Percentiles rank a stretch among this genome's conserved stretches.
phyloP scores from a whole-genome alignment of 2,329 filamentous ascomycete genomes.

The Alternaria sp. region DNA sequence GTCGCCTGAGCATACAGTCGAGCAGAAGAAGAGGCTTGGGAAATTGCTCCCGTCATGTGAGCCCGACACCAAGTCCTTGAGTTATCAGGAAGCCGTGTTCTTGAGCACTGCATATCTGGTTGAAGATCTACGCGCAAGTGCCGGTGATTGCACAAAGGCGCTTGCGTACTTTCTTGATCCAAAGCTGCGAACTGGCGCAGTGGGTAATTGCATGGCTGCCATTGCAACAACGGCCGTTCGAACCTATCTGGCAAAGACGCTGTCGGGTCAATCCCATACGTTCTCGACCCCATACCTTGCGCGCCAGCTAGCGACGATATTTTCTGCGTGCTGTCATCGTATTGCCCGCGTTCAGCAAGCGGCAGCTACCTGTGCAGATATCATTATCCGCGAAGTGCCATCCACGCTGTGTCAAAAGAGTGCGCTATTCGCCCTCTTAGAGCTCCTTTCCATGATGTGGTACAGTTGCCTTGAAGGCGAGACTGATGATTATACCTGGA shows the following conservation, averaged over 20 bases:
- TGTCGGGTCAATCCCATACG: slow-evolving; percentile 72
- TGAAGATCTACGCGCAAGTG: slow-evolving; percentile 83
- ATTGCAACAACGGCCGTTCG: slow-evolving; percentile 74
- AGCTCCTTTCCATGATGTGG: slow-evolving; percentile 95
- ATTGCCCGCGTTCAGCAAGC: slow-evolving; percentile 91
- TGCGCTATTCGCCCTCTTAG: slow-evolving; percentile 89
- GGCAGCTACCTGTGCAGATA: slow-evolving; percentile 81
- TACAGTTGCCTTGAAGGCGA: slow-evolving; percentile 91
- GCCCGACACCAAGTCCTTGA: slow-evolving; percentile 78
- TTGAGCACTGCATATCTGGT: slow-evolving; percentile 89
- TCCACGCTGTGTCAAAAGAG: slow-evolving; percentile 89
- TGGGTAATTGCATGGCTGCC: slow-evolving; percentile 68
- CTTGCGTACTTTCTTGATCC: slow-evolving; percentile 95
- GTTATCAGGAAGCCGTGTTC: slow-evolving; percentile 91
- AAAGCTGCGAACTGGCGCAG: slow-evolving; percentile 69
- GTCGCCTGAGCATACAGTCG: slow-evolving; percentile 75
- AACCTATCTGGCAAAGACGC: slow-evolving; percentile 77
- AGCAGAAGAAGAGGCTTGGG: slow-evolving; percentile 80
- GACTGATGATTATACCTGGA: slow-evolving; percentile 90
- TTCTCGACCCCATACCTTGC: slow-evolving; percentile 95
- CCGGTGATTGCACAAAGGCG: slow-evolving; percentile 88
- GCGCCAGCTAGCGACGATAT: slow-evolving; percentile 81
- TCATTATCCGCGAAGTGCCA: slow-evolving; percentile 82
- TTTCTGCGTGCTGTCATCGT: slow-evolving; percentile 90
- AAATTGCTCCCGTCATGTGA: slow-evolving; percentile 78